Evolutionary conservation across 2,329 filamentous ascomycete species (phyloP), one percentile per base, ranked within the genome.

Genomic region (Apiospora saccharicola): DNA sequence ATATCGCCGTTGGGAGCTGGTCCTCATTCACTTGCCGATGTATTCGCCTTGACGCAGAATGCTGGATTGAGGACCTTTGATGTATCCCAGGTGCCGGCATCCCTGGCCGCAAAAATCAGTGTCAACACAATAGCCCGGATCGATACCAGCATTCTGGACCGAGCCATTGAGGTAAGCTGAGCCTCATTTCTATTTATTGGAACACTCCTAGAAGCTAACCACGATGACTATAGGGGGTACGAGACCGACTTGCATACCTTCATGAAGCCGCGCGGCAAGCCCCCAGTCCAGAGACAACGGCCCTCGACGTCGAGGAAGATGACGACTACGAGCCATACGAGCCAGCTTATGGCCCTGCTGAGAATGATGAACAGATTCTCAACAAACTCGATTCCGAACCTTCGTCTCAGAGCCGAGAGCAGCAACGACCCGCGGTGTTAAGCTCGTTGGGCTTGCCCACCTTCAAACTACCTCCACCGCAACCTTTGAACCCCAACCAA

Each of bases 291-390:
- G 88, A 90, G 71, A 91, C 90, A 2, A 86, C 88, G 19, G 89
- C 88, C 0, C 81, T 92, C 2, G 90, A 89, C 37, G 91, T 93
- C 4, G 91, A 93, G 8, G 91, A 97, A 57, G 95, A 98, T 26
- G 94, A 97, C 75, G 94, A 98, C 77, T 98, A 98, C 79, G 96
- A 98, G 78, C 95, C 96, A 0, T 98, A 98, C 79, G 96, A 98
- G 78, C 95, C 96, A 0, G 93, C 97, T 78, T 95, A 94, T 76
- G 90, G 92, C 73, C 89, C 92, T 12, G 90, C 91, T 47, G 94
- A 97, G 80, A 91, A 94, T 75, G 90, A 90, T 0, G 93, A 95
- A 78, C 93, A 96, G 78, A 91, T 94, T 44, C 83, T 92, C 68
- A 94, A 96, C 81, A 93, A 93, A 79, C 86, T 94, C 19, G 93